Evolutionary conservation across 2,329 filamentous ascomycete species (phyloP), one percentile per base, ranked within the genome.

Genomic region (Catunica adiposa): DNA sequence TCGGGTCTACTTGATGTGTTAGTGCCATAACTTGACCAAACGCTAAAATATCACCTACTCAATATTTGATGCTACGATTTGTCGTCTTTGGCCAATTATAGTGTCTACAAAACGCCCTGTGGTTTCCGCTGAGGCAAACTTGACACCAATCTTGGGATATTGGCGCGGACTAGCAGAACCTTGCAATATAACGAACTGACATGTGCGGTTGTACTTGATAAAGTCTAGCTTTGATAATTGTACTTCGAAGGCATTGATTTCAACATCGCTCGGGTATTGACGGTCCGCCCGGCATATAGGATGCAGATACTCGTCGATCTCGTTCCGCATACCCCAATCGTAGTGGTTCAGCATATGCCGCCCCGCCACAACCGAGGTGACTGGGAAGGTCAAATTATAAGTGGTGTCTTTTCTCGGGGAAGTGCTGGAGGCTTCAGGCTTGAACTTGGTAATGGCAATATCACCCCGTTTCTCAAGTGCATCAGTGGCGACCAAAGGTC

Each of bases 321-420:
- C 38, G 38, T 5, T n/a, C 5, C 22, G 11, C 47, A 38, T 29
- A 46, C 50, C 34, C 56, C 56, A 58, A 9, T 56, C 40, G 25
- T 56, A 58, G 15, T 53, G 29, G 23, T 58, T 50, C 26, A 53
- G 29, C 14, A 40, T 20, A 42, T 42, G 34, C 11, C 50, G 15
- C 9, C 56, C 56, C 22, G 48, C 47, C n/a, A 58, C 56, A n/a
- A 37, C 56, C 31, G 53, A 53, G 22, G 25, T 37, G 31, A 58
- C 53, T 7, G 15, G 20, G 29, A 56, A 55, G 15, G 17, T 26
- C 17, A 23, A 42, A 3, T 25, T 42, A 17, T 50, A 37, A 1
- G 31, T 38, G 17, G 37, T 4, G 31, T 9, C 9, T 14, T 47
- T 38, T 29, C 14, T 17, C 31, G 51, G 23, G 17, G 29, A 26